phyloP scores from a whole-genome alignment of 371 early-diverging fungal genomes.

The Mortierella sp. region DNA sequence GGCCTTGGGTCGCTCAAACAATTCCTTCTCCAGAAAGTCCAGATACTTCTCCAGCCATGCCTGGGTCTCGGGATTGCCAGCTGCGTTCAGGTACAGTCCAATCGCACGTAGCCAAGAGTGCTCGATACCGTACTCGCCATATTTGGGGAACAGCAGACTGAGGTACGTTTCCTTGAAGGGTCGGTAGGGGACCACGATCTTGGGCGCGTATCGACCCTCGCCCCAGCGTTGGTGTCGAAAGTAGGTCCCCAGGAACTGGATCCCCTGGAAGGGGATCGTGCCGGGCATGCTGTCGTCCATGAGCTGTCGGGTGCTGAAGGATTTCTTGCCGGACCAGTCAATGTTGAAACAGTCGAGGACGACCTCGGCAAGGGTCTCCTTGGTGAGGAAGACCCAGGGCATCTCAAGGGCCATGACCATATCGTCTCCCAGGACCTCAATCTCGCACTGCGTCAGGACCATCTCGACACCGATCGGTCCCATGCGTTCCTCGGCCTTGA shows the following conservation, averaged over 20 bases:
- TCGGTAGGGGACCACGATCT: slow-evolving; percentile 45
- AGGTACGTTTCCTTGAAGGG: slow-evolving; percentile 46
- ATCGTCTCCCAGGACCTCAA: slow-evolving; percentile 53
- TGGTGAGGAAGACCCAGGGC: slow-evolving; percentile 19
- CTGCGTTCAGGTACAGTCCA: slow-evolving; percentile 44
- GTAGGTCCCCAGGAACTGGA: slow-evolving; percentile 54
- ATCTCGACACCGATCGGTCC: slow-evolving; percentile 20
- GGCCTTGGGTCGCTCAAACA: slow-evolving; percentile 9
- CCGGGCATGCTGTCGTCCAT: slow-evolving; percentile 25
- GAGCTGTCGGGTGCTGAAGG: slow-evolving; percentile 30
- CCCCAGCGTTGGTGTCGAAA: slow-evolving; percentile 43
- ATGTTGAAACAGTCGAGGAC: slow-evolving; percentile 44
- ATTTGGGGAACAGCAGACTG: slow-evolving; percentile 40
- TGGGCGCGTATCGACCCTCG: slow-evolving; percentile 27
- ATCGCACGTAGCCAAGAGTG: slow-evolving; percentile 45
- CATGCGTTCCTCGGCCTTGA: slow-evolving; percentile 16
- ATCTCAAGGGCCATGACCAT: slow-evolving; percentile 49
- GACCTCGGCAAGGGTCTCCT: slow-evolving; percentile 28
- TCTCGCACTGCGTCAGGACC: slow-evolving; percentile 27
- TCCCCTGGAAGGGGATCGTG: slow-evolving; percentile 22
- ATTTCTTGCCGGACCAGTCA: slow-evolving; percentile 56
- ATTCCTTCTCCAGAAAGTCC: slow-evolving; percentile 40
- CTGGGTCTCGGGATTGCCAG: slow-evolving; percentile 41
- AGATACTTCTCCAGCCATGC: slow-evolving; percentile 48
- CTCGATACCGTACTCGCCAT: slow-evolving; percentile 21